A percentile compares a stretch with the other conserved stretches of the same genome.
These are phyloP conservation scores for Leccinum incarnatum DNA, from an alignment of 768 basidiomycete genomes.

Conservation along the genomic window DNA sequence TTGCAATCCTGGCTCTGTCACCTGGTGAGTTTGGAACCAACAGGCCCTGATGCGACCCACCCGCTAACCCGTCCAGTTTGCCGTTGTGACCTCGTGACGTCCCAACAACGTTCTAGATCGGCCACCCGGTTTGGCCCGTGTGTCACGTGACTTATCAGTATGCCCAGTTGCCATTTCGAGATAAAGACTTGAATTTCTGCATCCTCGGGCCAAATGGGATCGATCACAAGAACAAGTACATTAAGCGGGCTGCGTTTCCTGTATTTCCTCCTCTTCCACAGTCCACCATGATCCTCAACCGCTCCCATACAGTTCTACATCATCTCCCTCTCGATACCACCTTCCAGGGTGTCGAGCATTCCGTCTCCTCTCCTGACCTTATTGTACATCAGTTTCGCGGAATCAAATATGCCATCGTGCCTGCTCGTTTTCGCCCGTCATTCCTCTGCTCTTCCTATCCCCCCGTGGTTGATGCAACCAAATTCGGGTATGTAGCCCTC, in stretches of 20 bases:
- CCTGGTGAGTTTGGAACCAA: neutral
- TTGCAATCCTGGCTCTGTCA: neutral
- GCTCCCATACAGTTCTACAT: slow-evolving; percentile 36
- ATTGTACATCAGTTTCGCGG: slow-evolving; percentile 72
- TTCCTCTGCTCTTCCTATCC: slow-evolving; percentile 57
- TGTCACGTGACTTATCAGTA: slow-evolving; percentile 25
- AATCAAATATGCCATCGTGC: slow-evolving; percentile 73
- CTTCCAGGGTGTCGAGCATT: slow-evolving; percentile 64
- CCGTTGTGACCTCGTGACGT: slow-evolving; percentile 12
- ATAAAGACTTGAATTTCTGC: slow-evolving; percentile 20
- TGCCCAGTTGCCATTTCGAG: slow-evolving; percentile 24
- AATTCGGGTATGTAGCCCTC: slow-evolving; percentile 54
- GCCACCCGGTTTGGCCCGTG: slow-evolving; percentile 16
- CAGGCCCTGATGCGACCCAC: neutral
- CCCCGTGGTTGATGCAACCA: slow-evolving; percentile 57
- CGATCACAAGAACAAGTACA: slow-evolving; percentile 22
- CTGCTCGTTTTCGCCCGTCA: slow-evolving; percentile 76
- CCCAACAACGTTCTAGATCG: neutral
- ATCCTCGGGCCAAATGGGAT: slow-evolving; percentile 17
- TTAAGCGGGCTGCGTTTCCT: neutral
- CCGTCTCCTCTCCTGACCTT: slow-evolving; percentile 51
- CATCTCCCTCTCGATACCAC: slow-evolving; percentile 59
- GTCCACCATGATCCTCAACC: slow-evolving; percentile 29
- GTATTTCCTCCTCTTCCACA: neutral
- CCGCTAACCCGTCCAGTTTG: slow-evolving; percentile 6